phyloP scores from a whole-genome alignment of 2,329 filamentous ascomycete genomes.

The Colletotrichum sublineola region DNA sequence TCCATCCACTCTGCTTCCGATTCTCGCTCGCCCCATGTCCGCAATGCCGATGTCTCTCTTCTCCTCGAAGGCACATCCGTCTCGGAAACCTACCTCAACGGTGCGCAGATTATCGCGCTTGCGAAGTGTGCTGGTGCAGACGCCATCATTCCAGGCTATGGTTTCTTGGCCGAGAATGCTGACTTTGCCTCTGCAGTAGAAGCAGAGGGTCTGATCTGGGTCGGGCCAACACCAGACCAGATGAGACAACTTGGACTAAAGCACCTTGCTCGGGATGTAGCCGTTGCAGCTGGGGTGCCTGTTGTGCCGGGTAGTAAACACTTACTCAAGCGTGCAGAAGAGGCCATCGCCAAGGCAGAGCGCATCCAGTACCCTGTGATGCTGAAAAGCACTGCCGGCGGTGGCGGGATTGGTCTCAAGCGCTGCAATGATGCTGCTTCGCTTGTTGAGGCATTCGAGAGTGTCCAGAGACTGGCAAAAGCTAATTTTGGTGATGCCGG shows the following conservation, averaged over 20 bases:
- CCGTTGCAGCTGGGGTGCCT: constrained; percentile 49
- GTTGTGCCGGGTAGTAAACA: constrained; percentile 52
- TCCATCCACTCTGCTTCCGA: constrained; percentile 77
- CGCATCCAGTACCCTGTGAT: constrained; percentile 57
- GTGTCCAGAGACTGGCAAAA: constrained; percentile 55
- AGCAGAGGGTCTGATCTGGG: constrained; percentile 68
- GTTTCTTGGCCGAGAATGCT: constrained; percentile 74
- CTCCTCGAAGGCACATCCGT: constrained; percentile 67
- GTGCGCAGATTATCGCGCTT: constrained; percentile 69
- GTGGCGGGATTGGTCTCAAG: constrained; percentile 60
- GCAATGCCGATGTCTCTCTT: constrained; percentile 75
- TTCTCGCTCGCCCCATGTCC: constrained; percentile 75
- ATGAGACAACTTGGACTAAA: constrained; percentile 56
- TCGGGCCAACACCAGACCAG: constrained; percentile 67
- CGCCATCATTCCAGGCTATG: constrained; percentile 76
- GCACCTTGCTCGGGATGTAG: constrained; percentile 53
- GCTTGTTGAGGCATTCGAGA: constrained; percentile 51
- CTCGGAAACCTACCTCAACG: constrained; percentile 73
- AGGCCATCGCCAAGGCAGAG: constrained; percentile 48
- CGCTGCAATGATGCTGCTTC: constrained; percentile 50
- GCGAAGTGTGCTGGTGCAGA: constrained; percentile 63
- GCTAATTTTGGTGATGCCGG: constrained; percentile 58
- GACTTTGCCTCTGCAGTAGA: constrained; percentile 68
- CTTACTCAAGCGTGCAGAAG: constrained; percentile 47
- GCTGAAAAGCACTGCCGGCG: constrained; percentile 63